These are phyloP conservation scores for Zymoseptoria crescenta DNA, from an alignment of 2,329 filamentous ascomycete genomes.

Conservation along the genomic window DNA sequence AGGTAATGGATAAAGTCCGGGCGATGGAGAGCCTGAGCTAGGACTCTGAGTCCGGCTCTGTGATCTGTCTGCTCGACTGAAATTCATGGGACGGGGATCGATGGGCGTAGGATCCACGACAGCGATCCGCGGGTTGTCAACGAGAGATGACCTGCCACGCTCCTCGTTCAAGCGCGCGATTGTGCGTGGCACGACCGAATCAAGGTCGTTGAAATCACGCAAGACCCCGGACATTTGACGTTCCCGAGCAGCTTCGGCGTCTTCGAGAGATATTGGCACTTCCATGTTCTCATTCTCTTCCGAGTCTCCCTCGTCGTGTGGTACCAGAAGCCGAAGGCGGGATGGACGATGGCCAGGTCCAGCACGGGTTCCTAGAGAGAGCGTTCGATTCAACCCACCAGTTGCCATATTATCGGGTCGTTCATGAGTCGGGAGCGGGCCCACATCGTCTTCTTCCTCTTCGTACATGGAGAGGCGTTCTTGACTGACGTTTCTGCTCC, in stretches of 20 bases:
- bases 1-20: not conserved
- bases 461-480: not conserved
- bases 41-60: not conserved
- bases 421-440: not conserved
- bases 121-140: not conserved
- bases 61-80: not conserved
- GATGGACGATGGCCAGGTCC: not conserved
- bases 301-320: not conserved
- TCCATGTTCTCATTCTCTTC: not conserved
- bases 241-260: not conserved
- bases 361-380: not conserved
- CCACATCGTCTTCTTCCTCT: not conserved
- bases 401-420: not conserved
- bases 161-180: not conserved
- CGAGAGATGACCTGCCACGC: not conserved
- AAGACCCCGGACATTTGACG: not conserved
- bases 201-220: not conserved
- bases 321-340: not conserved
- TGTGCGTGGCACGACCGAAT: not conserved
- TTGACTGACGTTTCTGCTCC: not conserved
- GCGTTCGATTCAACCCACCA: not conserved
- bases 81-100: not conserved
- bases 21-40: not conserved
- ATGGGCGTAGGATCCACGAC: not conserved
- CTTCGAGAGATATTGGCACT: not conserved